Evolutionary conservation across 2,329 filamentous ascomycete genomes (phyloP).

Genomic region (Paecilomyces formosus): DNA sequence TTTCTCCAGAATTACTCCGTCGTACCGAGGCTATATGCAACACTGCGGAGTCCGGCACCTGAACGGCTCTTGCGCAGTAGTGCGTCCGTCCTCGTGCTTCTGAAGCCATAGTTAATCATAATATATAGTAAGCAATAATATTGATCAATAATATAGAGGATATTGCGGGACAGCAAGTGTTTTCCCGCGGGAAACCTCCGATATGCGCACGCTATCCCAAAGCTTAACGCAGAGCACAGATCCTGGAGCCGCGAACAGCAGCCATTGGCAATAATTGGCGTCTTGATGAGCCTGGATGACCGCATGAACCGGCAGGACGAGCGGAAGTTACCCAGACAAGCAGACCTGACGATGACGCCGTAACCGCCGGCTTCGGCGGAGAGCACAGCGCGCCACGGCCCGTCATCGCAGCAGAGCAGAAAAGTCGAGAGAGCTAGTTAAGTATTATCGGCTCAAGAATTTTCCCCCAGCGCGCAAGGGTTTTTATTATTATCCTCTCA

Average conservation of each 20-base stretch:
- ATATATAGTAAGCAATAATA: no score
- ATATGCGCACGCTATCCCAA: neutral
- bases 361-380: neutral
- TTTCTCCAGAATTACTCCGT: neutral
- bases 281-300: neutral
- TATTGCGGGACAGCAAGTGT: neutral
- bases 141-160: no score
- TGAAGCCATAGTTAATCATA: no score
- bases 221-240: neutral
- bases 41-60: neutral
- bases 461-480: neutral
- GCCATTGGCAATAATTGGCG: neutral
- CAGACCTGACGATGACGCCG: neutral
- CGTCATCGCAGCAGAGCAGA: neutral
- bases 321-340: neutral
- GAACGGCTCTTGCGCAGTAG: neutral
- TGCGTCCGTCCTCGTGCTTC: no score
- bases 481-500: constrained; percentile 1
- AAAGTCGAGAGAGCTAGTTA: neutral
- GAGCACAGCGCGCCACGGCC: neutral
- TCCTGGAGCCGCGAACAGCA: neutral
- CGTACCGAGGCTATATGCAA: neutral
- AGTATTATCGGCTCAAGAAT: neutral
- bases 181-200: neutral
- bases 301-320: neutral